phyloP scores from a whole-genome alignment of 2,329 filamentous ascomycete species.

The Fusarium decemcellulare region DNA sequence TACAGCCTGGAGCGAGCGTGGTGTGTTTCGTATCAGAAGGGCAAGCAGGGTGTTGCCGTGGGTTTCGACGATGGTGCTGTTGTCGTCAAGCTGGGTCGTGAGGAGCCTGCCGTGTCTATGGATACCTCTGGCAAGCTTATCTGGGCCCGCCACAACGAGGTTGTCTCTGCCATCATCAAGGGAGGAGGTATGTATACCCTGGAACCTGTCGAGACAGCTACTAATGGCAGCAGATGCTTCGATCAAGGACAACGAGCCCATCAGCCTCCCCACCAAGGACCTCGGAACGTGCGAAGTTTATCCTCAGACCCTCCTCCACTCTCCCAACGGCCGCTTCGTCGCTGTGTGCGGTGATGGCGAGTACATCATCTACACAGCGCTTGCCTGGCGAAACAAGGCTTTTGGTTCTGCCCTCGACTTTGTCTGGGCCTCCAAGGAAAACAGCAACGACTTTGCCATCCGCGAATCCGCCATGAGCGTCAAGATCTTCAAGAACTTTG shows the following conservation, averaged over 20 bases:
- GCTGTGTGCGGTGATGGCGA: slow-evolving; percentile 91
- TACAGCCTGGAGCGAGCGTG: slow-evolving; percentile 97
- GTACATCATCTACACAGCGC: slow-evolving; percentile 98
- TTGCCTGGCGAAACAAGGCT: slow-evolving; percentile 97
- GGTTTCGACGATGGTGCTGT: slow-evolving; percentile 98
- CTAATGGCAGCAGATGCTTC: slow-evolving; percentile 72
- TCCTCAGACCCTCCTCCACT: slow-evolving; percentile 93
- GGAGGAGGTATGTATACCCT: slow-evolving; percentile 71
- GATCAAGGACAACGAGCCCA: slow-evolving; percentile 89
- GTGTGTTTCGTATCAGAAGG: slow-evolving; percentile 97
- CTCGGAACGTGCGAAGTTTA: slow-evolving; percentile 97
- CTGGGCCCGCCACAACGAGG: slow-evolving; percentile 95
- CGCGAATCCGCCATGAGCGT: slow-evolving; percentile 94
- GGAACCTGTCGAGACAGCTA: background rate
- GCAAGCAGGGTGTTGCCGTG: slow-evolving; percentile 93
- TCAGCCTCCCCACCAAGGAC: slow-evolving; percentile 91
- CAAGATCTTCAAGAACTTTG: slow-evolving; percentile 98
- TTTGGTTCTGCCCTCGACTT: slow-evolving; percentile 97
- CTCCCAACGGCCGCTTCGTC: slow-evolving; percentile 93
- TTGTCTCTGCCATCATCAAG: slow-evolving; percentile 95
- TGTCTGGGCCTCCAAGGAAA: slow-evolving; percentile 96
- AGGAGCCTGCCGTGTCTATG: slow-evolving; percentile 98
- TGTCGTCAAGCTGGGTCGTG: slow-evolving; percentile 96
- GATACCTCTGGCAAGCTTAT: slow-evolving; percentile 95
- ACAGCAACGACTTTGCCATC: slow-evolving; percentile 98